Base-by-base conservation (phyloP, 129 eudicot species). In the Escallonia herrerae region DNA sequence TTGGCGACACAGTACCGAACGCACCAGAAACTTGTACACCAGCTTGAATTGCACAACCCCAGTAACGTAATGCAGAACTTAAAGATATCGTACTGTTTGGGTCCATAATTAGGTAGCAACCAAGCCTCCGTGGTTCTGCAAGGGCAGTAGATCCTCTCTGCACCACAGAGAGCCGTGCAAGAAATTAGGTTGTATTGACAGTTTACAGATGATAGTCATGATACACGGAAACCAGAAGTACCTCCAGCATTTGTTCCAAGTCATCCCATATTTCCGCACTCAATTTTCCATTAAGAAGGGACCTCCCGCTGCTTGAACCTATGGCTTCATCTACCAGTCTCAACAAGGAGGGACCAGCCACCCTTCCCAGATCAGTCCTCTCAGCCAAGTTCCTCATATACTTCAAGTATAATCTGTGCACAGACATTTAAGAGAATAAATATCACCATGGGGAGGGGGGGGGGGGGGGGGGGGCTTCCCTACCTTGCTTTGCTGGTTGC, bases 31-130 rank as follows among this genome's bases (percentile, higher is more conserved):
- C 72, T 45, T 79, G 86, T 33, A 87, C 84, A 43, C 96, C 95
- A 45, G 98, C 90, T 82, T 93, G 98, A 56, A 89, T 80, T 15
- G 86, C 80, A 73, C 91, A 88, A 4, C 98, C 98, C 98, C 98
- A 93, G 62, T 72, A 86, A 46, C 96, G 98, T 74, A 88, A 72
- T 64, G 96, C 96, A 33, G 84, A 63, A 53, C 78, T 86, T 68
- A 82, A 12, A 49, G 96, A 88, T 47, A 77, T 43, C 22, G 76
- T 84, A 65, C 65, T 77, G 69, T 68, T 73, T 47, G 85, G 80
- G 59, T 88, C 80, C 87, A 82, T 80, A 75, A 93, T 91, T 58
- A 93, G 70, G 64, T 83, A 93, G 80, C 98, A 88, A 53, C 91
- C 84, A 67, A 93, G 86, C 38, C 68, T 77, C 11, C 60, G 71